Evolutionary conservation across 2,329 filamentous ascomycete species (phyloP).

Genomic region (Talaromyces islandicus): DNA sequence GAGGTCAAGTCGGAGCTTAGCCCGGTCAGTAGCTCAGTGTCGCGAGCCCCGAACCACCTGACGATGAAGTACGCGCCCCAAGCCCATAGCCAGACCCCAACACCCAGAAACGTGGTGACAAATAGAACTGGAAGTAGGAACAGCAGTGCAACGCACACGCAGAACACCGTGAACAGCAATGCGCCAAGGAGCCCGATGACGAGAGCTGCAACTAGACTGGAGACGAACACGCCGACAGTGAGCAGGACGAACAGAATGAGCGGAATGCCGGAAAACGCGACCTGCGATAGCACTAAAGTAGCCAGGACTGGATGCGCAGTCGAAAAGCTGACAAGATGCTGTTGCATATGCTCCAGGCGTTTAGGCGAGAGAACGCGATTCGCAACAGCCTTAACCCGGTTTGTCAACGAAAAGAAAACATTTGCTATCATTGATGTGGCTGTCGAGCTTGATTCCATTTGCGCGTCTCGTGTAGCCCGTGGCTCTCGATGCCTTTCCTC

Average conservation of each 20-base stretch:
- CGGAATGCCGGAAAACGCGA: slow-evolving; percentile 61
- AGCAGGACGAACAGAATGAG: slow-evolving; percentile 64
- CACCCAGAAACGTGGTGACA: slow-evolving; percentile 3
- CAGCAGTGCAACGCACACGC: slow-evolving; percentile 12
- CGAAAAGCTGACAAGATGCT: slow-evolving; percentile 52
- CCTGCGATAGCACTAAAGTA: slow-evolving; percentile 61
- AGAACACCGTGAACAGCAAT: slow-evolving; percentile 47
- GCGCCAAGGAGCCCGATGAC: slow-evolving; percentile 59
- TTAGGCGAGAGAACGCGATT: slow-evolving; percentile 55
- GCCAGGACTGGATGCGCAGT: slow-evolving; percentile 62
- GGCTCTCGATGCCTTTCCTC: background rate
- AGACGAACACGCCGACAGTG: slow-evolving; percentile 54
- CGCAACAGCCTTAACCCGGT: slow-evolving; percentile 20
- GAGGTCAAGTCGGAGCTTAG: slow-evolving; percentile 35
- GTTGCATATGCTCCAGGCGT: slow-evolving; percentile 53
- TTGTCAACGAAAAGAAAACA: slow-evolving; percentile 2
- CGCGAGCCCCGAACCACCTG: slow-evolving; percentile 1
- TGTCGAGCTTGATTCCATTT: background rate
- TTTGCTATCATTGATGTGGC: slow-evolving; percentile 1
- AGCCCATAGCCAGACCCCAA: slow-evolving; percentile 10
- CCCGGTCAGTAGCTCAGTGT: slow-evolving; percentile 6
- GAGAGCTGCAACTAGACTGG: slow-evolving; percentile 58
- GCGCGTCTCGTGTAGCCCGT: background rate
- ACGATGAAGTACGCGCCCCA: slow-evolving; percentile 9
- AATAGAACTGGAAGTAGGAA: slow-evolving; percentile 11